Conservation (phyloP, 2,329 filamentous ascomycete species). For the Sporothrix luriei region DNA sequence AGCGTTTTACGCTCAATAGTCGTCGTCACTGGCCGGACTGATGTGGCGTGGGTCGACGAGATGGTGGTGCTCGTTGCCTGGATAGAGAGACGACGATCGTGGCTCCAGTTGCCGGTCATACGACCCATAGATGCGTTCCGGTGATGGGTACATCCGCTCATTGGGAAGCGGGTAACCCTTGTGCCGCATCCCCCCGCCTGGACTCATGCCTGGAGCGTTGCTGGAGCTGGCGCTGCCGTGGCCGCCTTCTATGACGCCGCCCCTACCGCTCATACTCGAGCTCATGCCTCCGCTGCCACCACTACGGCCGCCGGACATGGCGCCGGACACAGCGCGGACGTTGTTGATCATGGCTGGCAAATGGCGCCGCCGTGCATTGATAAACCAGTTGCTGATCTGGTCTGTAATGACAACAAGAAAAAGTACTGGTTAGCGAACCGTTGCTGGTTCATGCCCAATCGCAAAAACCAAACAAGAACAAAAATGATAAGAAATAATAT, state of each 20-base stretch:
- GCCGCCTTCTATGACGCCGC: constrained; percentile 50
- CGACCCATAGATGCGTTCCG: constrained; percentile 7
- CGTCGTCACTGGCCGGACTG: constrained; percentile 53
- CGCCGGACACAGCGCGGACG: constrained; percentile 2
- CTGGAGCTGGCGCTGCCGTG: constrained; percentile 36
- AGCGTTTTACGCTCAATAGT: constrained; percentile 44
- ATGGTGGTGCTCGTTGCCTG: constrained; percentile 43
- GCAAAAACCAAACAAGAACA: constrained; percentile 3
- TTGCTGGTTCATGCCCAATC: constrained; percentile 21
- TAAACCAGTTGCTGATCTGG: constrained; percentile 80
- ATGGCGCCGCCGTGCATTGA: constrained; percentile 71
- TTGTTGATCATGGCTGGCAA: constrained; percentile 63
- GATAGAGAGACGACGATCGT: constrained; percentile 32
- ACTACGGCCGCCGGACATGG: background rate
- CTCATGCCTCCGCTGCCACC: background rate
- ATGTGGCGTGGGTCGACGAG: constrained; percentile 38
- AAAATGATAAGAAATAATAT: background rate
- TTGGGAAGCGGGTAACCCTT: constrained; percentile 11
- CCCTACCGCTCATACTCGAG: background rate
- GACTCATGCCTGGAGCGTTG: constrained; percentile 35
- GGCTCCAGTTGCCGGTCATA: background rate
- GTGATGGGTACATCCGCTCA: constrained; percentile 20
- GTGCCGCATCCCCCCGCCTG: background rate
- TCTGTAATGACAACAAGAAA: constrained; percentile 46
- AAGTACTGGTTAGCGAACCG: constrained; percentile 23